Base-by-base conservation (phyloP, 2,329 filamentous ascomycete genomes). In the Colletotrichum liaoningense region DNA sequence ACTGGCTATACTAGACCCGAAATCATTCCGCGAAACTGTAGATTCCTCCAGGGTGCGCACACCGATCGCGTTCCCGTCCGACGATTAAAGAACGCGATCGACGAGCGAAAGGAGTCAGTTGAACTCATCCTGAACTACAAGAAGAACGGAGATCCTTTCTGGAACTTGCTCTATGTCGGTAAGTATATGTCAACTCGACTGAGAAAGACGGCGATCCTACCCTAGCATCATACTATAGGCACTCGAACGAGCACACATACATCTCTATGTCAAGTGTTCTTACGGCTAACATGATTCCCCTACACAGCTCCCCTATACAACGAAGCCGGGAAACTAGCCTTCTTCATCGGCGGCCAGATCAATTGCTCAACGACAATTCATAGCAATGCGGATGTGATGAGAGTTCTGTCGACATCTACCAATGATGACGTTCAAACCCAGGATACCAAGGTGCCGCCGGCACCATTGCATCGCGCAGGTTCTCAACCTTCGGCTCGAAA, bases 91-190 rank as follows among this genome's bases (percentile, higher is more conserved):
- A 77, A 81, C 1, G 81, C 84, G 0, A 84, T 89, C 2, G 80
- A 82, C 55, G 78, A 79, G 1, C 80, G 81, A 0, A 81, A 87
- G 55, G 87, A 88, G 69, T 83, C 81, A 0, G 84, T 87, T 0
- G 88, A 89, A 75, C 78, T 90, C 2, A 73, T 90, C 2, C 80
- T 89, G 4, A 89, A 89, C 68, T 86, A 88, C 66, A 83, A 84
- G 42, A 86, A 87, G 72, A 85, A 86, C 52, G 88, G 87, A 7
- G 83, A 85, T 26, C 86, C 88, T 0, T 90, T 89, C 75, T 90
- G 87, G 88, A 91, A 91, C 64, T 77, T 91, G 16, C 80, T 91
- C 0, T 90, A 88, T 62, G 79, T 87, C 2, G 83, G 86, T 62
- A 86, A 86, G 5, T 28, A 14, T n/a, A 26, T 16, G 19, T 2